These are phyloP conservation scores for Epichloe brachyelytri DNA, from an alignment of 2,329 filamentous ascomycete species.

Conservation along the genomic window DNA sequence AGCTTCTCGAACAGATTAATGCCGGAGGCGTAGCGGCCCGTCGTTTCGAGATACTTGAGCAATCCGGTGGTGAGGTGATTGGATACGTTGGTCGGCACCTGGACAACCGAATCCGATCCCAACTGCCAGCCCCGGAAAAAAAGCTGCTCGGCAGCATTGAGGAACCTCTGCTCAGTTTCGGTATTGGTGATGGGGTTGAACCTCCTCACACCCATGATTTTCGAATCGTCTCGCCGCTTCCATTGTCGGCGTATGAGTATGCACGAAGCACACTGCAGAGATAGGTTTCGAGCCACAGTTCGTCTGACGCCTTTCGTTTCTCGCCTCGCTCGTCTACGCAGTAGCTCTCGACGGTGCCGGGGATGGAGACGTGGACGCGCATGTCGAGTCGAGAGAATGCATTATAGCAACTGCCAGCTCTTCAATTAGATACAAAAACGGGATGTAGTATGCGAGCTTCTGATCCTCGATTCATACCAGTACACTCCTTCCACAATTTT, in stretches of 20 bases:
- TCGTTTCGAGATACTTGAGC: conserved; percentile 88
- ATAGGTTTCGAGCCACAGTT: conserved; percentile 95
- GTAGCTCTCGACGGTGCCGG: conserved; percentile 91
- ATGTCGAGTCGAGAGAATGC: conserved; percentile 96
- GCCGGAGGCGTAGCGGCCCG: conserved; percentile 83
- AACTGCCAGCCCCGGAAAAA: conserved; percentile 98
- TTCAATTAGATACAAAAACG: not conserved
- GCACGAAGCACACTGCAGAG: conserved; percentile 87
- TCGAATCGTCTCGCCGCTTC: conserved; percentile 84
- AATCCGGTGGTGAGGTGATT: conserved; percentile 93
- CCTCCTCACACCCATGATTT: conserved; percentile 90
- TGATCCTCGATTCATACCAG: conserved; percentile 45
- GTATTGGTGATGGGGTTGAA: conserved; percentile 98
- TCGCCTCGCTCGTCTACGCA: conserved; percentile 95
- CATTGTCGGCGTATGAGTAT: conserved; percentile 94
- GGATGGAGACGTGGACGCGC: conserved; percentile 96
- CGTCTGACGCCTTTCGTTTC: conserved; percentile 83
- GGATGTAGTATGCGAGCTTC: too few relatives aligned
- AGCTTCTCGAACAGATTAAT: conserved; percentile 98
- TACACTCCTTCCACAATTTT: conserved; percentile 93
- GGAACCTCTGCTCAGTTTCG: conserved; percentile 93
- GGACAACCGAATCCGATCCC: conserved; percentile 91
- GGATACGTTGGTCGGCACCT: conserved; percentile 91
- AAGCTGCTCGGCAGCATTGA: conserved; percentile 84
- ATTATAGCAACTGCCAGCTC: conserved; percentile 71